These are phyloP conservation scores for Puccinia triticina DNA, from an alignment of 1,284 basidiomycete genomes.

Conservation along the genomic window DNA sequence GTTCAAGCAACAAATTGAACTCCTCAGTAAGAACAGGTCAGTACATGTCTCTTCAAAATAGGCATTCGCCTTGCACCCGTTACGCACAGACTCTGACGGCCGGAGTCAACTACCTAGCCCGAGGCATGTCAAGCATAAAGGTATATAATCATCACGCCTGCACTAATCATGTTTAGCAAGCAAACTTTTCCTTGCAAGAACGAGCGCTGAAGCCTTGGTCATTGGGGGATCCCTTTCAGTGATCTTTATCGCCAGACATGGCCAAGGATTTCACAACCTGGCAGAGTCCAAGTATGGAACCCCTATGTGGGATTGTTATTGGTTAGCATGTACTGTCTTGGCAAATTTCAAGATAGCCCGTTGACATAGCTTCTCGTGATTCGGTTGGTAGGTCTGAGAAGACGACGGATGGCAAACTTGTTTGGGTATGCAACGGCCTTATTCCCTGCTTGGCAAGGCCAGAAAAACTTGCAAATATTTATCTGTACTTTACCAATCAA, in stretches of 20 bases:
- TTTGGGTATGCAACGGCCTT: slow-evolving; percentile 18
- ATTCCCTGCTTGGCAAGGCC: not conserved
- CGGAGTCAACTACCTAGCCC: not conserved
- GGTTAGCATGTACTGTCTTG: slow-evolving; percentile 23
- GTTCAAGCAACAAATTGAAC: slow-evolving; percentile 23
- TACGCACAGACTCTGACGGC: not conserved
- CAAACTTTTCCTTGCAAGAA: not conserved
- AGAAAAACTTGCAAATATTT: not conserved
- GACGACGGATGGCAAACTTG: slow-evolving; percentile 27
- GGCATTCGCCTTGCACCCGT: not conserved
- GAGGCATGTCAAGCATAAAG: slow-evolving; percentile 18
- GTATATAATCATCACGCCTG: not conserved
- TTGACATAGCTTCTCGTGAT: not conserved
- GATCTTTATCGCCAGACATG: slow-evolving; percentile 71
- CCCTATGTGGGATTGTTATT: slow-evolving; percentile 56
- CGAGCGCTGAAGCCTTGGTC: not conserved
- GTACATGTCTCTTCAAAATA: not conserved
- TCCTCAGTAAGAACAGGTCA: not conserved
- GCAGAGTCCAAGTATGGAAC: slow-evolving; percentile 73
- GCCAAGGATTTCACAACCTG: slow-evolving; percentile 73
- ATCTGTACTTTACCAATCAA: not conserved
- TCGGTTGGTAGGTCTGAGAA: slow-evolving; percentile 24
- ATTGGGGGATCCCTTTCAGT: slow-evolving; percentile 56
- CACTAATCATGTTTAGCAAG: not conserved
- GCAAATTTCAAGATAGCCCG: not conserved